A percentile compares a stretch with the other conserved stretches of the same genome.
Conservation (phyloP, 345 rosid genomes). For the Aurinia saxatilis region DNA sequence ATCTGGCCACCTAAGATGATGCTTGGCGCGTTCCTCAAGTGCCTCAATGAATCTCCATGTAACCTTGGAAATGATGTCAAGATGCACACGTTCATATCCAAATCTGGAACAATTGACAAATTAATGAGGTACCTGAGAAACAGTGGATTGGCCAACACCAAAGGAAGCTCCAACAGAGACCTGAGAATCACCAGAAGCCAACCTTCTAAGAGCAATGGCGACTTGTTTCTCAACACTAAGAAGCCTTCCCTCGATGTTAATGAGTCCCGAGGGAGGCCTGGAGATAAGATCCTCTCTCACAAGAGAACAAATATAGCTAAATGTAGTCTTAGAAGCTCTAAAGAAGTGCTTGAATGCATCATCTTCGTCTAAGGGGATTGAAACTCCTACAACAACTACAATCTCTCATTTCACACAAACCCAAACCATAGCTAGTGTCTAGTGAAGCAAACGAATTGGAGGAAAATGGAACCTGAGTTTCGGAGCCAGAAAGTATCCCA, state of each 20-base stretch:
- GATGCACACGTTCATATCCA: too few relatives aligned
- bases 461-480: constrained; percentile 50
- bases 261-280: constrained; percentile 90
- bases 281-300: constrained; percentile 87
- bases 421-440: too few relatives aligned
- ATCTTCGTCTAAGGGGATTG: constrained; percentile 52
- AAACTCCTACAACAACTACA: constrained; percentile 24
- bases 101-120: too few relatives aligned
- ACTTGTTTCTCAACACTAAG: constrained; percentile 96
- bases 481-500: constrained; percentile 80
- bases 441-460: background rate
- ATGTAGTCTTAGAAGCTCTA: constrained; percentile 74
- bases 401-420: background rate
- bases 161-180: constrained; percentile 90
- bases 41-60: constrained; percentile 98
- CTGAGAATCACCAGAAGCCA: constrained; percentile 96
- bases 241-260: constrained; percentile 95
- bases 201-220: constrained; percentile 77
- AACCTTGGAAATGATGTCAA: constrained; percentile 25
- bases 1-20: constrained; percentile 89
- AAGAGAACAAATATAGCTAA: constrained; percentile 77
- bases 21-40: constrained; percentile 81
- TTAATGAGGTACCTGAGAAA: constrained; percentile 42
- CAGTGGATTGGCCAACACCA: constrained; percentile 94
- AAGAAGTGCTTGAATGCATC: constrained; percentile 91